Evolutionary conservation across 495 filamentous ascomycete species (phyloP), one percentile per base, ranked within the genome.

Genomic region (Podospora sp.): DNA sequence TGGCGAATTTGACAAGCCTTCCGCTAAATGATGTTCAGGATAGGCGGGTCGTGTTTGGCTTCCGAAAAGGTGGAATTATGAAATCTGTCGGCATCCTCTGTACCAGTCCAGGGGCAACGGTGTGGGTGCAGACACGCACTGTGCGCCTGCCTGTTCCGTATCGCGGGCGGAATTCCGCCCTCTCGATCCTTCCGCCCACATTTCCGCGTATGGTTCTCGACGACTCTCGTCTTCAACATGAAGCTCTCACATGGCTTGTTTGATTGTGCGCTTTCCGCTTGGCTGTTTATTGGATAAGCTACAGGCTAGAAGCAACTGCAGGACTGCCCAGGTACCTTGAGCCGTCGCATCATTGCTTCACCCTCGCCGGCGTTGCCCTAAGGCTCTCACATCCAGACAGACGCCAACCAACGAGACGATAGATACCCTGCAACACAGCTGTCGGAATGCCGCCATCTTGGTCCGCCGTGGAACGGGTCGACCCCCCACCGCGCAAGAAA

Each of bases 401-500:
- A 2, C 9, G n/a, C 18, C 8, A 55, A 35, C 52, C 20, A 22
- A 3, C 5, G 49, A 18, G 2, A 52, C 49, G 2, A 52, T 12
- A 52, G 12, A n/a, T 12, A 18, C 16, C 21, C 49, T 5, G 5
- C 5, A 4, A 18, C 49, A 52, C 2, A 18, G 24, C 55, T 22
- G 27, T 8, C 57, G n/a, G 20, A 21, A 18, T 20, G n/a, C 18
- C 40, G 22, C 24, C 35, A 8, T 78, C 77, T 2, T 65, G 71
- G n/a, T 78, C 72, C 4, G 49, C 69, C 0, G 59, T 75, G 16
- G 77, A 76, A 40, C 72, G 72, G 55, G 65, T 50, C 49, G 78
- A 79, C 51, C 74, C 81, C 33, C 78, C 81, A 21, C 79, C 82
- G 6, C 76, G 84, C 50, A 80, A 80, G 33, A 86, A 84, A 66